Evolutionary conservation across 2,329 filamentous ascomycete genomes (phyloP).

Genomic region (Aureobasidium sp.): DNA sequence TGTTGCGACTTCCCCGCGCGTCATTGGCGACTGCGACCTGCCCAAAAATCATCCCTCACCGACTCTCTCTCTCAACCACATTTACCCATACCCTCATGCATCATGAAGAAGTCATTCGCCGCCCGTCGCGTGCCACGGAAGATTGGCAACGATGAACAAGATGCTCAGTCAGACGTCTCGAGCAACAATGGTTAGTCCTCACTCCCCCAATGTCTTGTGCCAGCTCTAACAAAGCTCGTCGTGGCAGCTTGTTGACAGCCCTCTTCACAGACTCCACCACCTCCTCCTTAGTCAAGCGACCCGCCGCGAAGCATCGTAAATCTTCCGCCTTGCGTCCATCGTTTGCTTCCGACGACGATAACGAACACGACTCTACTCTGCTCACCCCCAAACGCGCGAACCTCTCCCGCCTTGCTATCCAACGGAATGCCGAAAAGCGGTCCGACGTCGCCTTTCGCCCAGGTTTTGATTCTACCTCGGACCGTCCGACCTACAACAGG

Average conservation of each 20-base stretch:
- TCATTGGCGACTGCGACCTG: background rate
- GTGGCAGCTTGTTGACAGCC: conserved; percentile 18
- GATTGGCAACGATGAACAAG: conserved; percentile 64
- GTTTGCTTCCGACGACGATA: conserved; percentile 55
- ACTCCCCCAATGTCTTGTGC: background rate
- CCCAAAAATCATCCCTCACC: background rate
- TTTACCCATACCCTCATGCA: conserved; percentile 2
- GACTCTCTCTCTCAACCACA: background rate
- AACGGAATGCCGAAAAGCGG: conserved; percentile 56
- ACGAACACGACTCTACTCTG: conserved; percentile 39
- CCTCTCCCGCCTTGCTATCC: conserved; percentile 55
- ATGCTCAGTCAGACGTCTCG: conserved; percentile 28
- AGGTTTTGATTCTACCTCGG: conserved; percentile 49
- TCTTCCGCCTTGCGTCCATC: conserved; percentile 69
- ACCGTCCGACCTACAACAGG: conserved; percentile 72
- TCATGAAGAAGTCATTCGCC: conserved; percentile 51
- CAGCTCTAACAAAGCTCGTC: conserved; percentile 21
- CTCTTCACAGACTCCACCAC: conserved; percentile 25
- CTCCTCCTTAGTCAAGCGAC: conserved; percentile 44
- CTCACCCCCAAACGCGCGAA: conserved; percentile 55
- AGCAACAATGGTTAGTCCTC: conserved; percentile 34
- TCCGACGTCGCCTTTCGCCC: conserved; percentile 40
- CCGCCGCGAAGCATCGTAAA: conserved; percentile 50
- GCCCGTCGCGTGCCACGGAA: conserved; percentile 63
- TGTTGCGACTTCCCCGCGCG: background rate